Evolutionary conservation across 1,284 basidiomycete species (phyloP).

Genomic region (Neotropicomus parvogracilis): DNA sequence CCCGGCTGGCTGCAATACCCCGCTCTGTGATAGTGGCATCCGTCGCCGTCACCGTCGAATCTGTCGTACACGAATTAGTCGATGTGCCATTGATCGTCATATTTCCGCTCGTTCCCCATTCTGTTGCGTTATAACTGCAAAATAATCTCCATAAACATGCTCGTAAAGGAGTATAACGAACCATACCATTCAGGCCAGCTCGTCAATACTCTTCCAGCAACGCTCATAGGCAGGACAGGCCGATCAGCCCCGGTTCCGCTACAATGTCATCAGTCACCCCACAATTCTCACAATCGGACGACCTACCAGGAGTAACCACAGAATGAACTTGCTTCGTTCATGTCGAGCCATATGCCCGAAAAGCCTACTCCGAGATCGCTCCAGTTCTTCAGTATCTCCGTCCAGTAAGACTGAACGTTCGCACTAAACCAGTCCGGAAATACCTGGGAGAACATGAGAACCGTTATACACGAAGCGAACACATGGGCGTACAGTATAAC

Average conservation of each 20-base stretch:
- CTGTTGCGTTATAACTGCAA: constrained; percentile 2
- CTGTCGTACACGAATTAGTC: constrained; percentile 40
- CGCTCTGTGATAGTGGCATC: background rate
- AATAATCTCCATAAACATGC: background rate
- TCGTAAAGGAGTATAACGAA: background rate
- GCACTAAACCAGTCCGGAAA: constrained; percentile 69
- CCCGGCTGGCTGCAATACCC: constrained; percentile 36
- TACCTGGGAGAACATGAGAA: constrained; percentile 29
- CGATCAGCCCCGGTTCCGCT: constrained; percentile 6
- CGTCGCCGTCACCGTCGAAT: background rate
- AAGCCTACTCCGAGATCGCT: constrained; percentile 52
- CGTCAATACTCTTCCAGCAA: constrained; percentile 2
- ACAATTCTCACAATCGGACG: constrained; percentile 24
- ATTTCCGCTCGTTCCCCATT: constrained; percentile 5
- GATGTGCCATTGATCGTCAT: constrained; percentile 38
- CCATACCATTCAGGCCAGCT: constrained; percentile 5
- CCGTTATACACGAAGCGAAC: background rate
- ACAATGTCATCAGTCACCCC: constrained; percentile 29
- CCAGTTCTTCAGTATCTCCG: constrained; percentile 57
- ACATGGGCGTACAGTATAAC: constrained; percentile 38
- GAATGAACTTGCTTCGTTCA: constrained; percentile 66
- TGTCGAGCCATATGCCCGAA: constrained; percentile 72
- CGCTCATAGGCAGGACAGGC: background rate
- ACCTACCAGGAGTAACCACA: constrained; percentile 59
- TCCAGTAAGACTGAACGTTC: constrained; percentile 54